Conservation (phyloP, 805 yeast species). For the Wickerhamomyces xylosicus region DNA sequence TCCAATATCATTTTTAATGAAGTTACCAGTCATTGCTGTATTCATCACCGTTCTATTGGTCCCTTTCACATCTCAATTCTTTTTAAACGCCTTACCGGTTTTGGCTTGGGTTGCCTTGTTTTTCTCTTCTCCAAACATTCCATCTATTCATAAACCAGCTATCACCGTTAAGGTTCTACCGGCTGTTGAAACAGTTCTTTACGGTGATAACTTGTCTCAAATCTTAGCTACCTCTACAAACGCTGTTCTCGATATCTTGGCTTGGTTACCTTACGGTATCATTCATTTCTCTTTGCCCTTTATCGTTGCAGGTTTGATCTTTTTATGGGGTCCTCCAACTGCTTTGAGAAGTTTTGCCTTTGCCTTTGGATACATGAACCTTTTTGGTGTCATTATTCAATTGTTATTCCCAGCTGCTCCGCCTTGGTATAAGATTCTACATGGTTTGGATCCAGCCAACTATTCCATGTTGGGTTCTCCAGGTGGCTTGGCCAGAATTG, state of each 20-base stretch:
- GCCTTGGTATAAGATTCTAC: slow-evolving; percentile 86
- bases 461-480: slow-evolving; percentile 91
- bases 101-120: slow-evolving; percentile 79
- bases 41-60: slow-evolving; percentile 40
- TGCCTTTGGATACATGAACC: slow-evolving; percentile 92
- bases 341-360: slow-evolving; percentile 75
- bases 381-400: slow-evolving; percentile 77
- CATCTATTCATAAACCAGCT: slow-evolving; percentile 71
- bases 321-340: slow-evolving; percentile 88
- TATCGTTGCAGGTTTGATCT: slow-evolving; percentile 66
- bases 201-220: slow-evolving; percentile 83
- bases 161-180: slow-evolving; percentile 84
- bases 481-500: slow-evolving; percentile 90
- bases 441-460: slow-evolving; percentile 85
- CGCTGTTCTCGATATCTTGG: slow-evolving; percentile 64
- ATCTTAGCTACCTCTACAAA: slow-evolving; percentile 67
- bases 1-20: slow-evolving; percentile 40
- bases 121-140: slow-evolving; percentile 67
- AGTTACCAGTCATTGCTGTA: slow-evolving; percentile 23
- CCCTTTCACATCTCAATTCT: slow-evolving; percentile 79
- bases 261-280: slow-evolving; percentile 93
- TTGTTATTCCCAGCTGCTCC: slow-evolving; percentile 89
- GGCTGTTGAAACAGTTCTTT: slow-evolving; percentile 82
- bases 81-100: slow-evolving; percentile 73
- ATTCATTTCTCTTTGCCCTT: slow-evolving; percentile 89